phyloP scores from a whole-genome alignment of 2,329 filamentous ascomycete species.

The Alternaria burnsii region DNA sequence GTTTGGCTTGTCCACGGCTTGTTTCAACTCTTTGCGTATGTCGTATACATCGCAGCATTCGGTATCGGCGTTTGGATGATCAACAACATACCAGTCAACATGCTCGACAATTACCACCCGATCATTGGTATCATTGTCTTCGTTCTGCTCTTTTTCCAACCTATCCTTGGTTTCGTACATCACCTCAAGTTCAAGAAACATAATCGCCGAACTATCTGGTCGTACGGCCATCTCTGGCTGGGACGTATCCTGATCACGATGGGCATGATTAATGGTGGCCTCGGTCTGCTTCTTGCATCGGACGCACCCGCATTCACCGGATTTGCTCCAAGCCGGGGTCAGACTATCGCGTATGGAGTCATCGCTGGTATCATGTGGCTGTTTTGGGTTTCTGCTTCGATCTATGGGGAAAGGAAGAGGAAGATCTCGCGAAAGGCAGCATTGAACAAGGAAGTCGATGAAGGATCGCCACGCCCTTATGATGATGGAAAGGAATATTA shows the following conservation, averaged over 20 bases:
- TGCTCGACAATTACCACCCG: slow-evolving; percentile 56
- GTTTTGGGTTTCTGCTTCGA: slow-evolving; percentile 38
- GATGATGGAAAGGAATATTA: slow-evolving; percentile 27
- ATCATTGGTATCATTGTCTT: slow-evolving; percentile 64
- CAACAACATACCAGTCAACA: slow-evolving; percentile 35
- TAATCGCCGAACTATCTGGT: slow-evolving; percentile 56
- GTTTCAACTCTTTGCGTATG: slow-evolving; percentile 59
- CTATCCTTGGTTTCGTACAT: slow-evolving; percentile 61
- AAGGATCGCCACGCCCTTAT: slow-evolving; percentile 8
- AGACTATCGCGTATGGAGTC: slow-evolving; percentile 46
- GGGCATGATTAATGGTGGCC: slow-evolving; percentile 65
- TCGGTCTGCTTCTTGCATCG: slow-evolving; percentile 56
- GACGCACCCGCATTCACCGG: slow-evolving; percentile 36
- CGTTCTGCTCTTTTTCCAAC: slow-evolving; percentile 62
- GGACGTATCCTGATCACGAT: slow-evolving; percentile 61
- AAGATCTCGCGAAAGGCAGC: slow-evolving; percentile 14
- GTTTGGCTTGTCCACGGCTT: slow-evolving; percentile 54
- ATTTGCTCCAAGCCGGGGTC: slow-evolving; percentile 34
- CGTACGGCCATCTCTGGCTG: slow-evolving; percentile 63
- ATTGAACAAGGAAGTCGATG: slow-evolving; percentile 20
- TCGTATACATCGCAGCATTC: slow-evolving; percentile 59
- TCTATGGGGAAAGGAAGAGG: slow-evolving; percentile 38
- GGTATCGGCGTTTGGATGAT: slow-evolving; percentile 62
- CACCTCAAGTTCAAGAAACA: slow-evolving; percentile 61
- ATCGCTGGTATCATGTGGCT: slow-evolving; percentile 48